Evolutionary conservation across 148 eudicot genomes (phyloP), one percentile per base, ranked within the genome.

Genomic region (Camellia lanceoleosa): DNA sequence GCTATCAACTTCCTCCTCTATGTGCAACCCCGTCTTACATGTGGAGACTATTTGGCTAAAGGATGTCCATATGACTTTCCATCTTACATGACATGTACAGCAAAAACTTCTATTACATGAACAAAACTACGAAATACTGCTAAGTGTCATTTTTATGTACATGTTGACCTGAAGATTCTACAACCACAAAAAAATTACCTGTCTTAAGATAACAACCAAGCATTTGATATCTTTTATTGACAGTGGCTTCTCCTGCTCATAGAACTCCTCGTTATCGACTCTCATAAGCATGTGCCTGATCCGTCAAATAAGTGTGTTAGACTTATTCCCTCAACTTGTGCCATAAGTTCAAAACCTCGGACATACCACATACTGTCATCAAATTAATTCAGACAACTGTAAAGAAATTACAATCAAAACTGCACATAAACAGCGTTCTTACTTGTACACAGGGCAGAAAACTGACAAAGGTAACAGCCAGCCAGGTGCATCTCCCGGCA

Each of bases 391-490:
- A 42, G 60, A 59, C 15, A 64, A 74, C 76, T 15, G 14, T 38
- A 62, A 11, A 43, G 44, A 69, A 44, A n/a, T 49, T 44, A 55
- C 43, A 15, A 74, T 43, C 3, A 56, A 73, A 51, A 14, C 7
- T 30, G 23, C 69, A 55, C 13, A 19, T 8, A 30, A 61, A 18
- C 67, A 75, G 30, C 58, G 76, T 72, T 73, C 98, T 85, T 90
- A 96, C 99, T 93, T 93, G 74, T 96, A 96, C 54, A 96, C 87
- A 79, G 99, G 99, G 82, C 99, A 96, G 89, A 96, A 96, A 76
- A 89, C 99, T 79, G 97, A 91, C 82, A 96, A 84, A 52, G 99
- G 99, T 79, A 96, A 80, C 80, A 93, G 91, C 98, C 98, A 96
- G 65, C 99, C 99, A 85, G 92, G 95, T 38, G 92, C 89, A 84